Evolutionary conservation across 1,284 basidiomycete genomes (phyloP).

Genomic region (Singerocomus rubriflavus): DNA sequence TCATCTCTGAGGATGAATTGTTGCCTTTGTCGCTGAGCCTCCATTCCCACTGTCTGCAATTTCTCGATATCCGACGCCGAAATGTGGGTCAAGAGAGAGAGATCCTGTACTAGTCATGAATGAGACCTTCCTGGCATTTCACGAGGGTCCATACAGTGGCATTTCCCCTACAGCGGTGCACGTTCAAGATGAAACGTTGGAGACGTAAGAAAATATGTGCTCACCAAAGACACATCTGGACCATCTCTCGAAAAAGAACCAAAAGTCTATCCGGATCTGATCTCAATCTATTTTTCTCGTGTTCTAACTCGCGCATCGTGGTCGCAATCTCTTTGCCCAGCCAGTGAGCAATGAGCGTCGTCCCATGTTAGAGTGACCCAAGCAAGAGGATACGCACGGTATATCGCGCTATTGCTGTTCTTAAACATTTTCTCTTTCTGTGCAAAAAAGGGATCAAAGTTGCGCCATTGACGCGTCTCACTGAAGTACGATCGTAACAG

Average conservation of each 20-base stretch:
- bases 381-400: slow-evolving; percentile 45
- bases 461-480: slow-evolving; percentile 68
- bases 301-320: slow-evolving; percentile 62
- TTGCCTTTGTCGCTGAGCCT: slow-evolving; percentile 70
- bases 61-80: slow-evolving; percentile 78
- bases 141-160: slow-evolving; percentile 54
- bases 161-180: slow-evolving; percentile 58
- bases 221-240: slow-evolving; percentile 85
- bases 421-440: slow-evolving; percentile 86
- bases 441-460: slow-evolving; percentile 81
- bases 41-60: slow-evolving; percentile 79
- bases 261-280: slow-evolving; percentile 53
- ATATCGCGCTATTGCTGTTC: slow-evolving; percentile 75
- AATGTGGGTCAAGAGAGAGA: slow-evolving; percentile 80
- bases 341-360: not conserved
- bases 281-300: slow-evolving; percentile 43
- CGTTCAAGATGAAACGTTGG: not conserved
- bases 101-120: slow-evolving; percentile 48
- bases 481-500: slow-evolving; percentile 76
- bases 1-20: slow-evolving; percentile 87
- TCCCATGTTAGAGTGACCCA: not conserved
- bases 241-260: slow-evolving; percentile 78
- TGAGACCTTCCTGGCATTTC: not conserved
- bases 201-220: slow-evolving; percentile 15
- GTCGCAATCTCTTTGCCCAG: slow-evolving; percentile 58